Evolutionary conservation across 148 eudicot species (phyloP).

Genomic region (Vaccinium darrowii): DNA sequence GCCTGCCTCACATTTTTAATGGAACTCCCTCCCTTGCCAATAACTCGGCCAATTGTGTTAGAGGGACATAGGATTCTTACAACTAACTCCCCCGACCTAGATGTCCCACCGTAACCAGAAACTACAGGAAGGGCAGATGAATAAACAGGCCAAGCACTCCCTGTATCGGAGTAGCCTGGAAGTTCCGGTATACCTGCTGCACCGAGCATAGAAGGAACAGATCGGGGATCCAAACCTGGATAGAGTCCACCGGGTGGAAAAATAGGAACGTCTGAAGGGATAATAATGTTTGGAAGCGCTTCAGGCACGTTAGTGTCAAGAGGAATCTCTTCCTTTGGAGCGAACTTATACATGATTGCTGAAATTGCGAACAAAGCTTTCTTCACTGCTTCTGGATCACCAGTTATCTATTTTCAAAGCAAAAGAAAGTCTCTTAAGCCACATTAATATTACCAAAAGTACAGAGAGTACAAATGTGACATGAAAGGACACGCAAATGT

Average conservation of each 20-base stretch:
- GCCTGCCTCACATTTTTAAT: constrained; percentile 80
- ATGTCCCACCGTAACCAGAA: constrained; percentile 62
- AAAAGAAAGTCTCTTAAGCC: neutral
- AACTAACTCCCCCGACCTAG: constrained; percentile 68
- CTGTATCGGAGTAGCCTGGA: constrained; percentile 59
- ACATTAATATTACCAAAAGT: neutral
- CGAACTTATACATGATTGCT: constrained; percentile 83
- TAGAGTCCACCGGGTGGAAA: constrained; percentile 68
- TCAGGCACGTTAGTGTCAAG: constrained; percentile 67
- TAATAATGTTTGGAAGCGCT: constrained; percentile 72
- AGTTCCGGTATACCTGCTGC: constrained; percentile 49
- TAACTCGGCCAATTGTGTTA: constrained; percentile 88
- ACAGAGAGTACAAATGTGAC: neutral
- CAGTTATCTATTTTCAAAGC: constrained; percentile 54
- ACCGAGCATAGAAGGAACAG: constrained; percentile 57
- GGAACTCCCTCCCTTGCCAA: constrained; percentile 84
- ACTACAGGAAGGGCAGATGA: constrained; percentile 59
- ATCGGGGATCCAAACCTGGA: constrained; percentile 60
- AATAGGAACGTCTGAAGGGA: constrained; percentile 81
- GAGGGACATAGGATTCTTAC: constrained; percentile 72
- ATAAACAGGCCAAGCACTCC: constrained; percentile 67
- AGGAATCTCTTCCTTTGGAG: constrained; percentile 80
- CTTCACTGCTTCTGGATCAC: constrained; percentile 78
- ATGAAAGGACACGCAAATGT: neutral
- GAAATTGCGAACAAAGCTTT: constrained; percentile 86